Base-by-base conservation (phyloP, 352 stramenopile genomes). In the Globisporangium paddicum region DNA sequence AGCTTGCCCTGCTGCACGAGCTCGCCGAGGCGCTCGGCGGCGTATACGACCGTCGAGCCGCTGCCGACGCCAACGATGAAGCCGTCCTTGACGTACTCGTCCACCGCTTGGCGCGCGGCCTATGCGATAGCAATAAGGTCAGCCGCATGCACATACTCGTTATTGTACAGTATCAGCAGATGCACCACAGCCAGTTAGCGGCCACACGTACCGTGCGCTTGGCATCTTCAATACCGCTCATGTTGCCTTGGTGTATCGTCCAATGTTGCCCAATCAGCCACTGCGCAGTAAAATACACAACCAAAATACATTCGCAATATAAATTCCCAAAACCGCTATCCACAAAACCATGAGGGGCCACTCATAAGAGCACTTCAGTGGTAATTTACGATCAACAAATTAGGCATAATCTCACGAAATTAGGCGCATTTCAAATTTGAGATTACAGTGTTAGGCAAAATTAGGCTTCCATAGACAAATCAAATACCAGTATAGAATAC, bases 21-120 rank as follows among this genome's bases (percentile, higher is more conserved):
- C 72, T 99, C 77, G 11, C 96, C 97, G 16, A 99, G 85, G 19
- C 96, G 82, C 74, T 99, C 96, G 32, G 98, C 96, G 37, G 96
- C 97, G 75, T 98, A 99, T 55, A 98, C 97, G 35, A 98, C 96
- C 14, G 97, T 99, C 47, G 96, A 99, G 61, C 97, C 97, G 58
- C 95, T 99, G 72, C 97, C 97, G 41, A 99, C 85, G 42, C 97
- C 97, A 58, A 99, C 96, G 37, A 98, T 81, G 89, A 98, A 98
- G 35, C 96, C 96, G 68, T 89, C 92, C 42, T 77, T 69, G 19
- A 98, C 88, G 68, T 93, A 97, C 68, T 98, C 93, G 64, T 98
- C 92, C 59, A 98, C 87, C 16, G 91, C 89, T 55, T 86, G 75
- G 35, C 83, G 84, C 25, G 87, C 87, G 11, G 86, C 86, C 82